A percentile compares a stretch with the other conserved stretches of the same genome.
phyloP scores from a whole-genome alignment of 2,329 filamentous ascomycete genomes.

The Zymoseptoria pseudotritici region DNA sequence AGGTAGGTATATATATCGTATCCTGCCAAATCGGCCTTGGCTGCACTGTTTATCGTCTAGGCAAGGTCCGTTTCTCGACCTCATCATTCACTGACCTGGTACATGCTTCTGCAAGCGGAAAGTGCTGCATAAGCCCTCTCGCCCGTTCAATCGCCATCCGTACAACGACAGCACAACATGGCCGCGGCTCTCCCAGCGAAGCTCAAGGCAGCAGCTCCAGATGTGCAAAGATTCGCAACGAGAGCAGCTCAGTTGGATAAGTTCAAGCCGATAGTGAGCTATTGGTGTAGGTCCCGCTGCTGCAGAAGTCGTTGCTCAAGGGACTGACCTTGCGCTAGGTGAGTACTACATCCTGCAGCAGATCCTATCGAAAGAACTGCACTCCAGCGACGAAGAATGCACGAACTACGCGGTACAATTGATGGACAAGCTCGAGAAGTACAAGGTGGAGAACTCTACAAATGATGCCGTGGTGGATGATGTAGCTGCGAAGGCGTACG shows the following conservation, averaged over 20 bases:
- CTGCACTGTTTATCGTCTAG: not conserved
- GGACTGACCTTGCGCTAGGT: constrained; percentile 43
- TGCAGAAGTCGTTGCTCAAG: constrained; percentile 10
- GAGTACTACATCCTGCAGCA: constrained; percentile 91
- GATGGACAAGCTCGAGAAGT: constrained; percentile 86
- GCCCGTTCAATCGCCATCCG: not conserved
- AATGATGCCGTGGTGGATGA: constrained; percentile 86
- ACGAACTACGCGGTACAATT: constrained; percentile 71
- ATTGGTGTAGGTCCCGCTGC: constrained; percentile 69
- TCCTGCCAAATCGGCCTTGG: not conserved
- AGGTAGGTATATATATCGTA: too few relatives aligned
- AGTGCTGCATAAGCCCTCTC: not conserved
- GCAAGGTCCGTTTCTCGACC: not conserved
- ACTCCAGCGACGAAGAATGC: constrained; percentile 69
- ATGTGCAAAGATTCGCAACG: constrained; percentile 75
- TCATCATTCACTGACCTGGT: not conserved
- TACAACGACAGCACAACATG: constrained; percentile 46
- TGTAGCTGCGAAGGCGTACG: constrained; percentile 76
- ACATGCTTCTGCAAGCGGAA: not conserved
- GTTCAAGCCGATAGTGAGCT: constrained; percentile 79
- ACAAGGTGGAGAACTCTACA: constrained; percentile 62
- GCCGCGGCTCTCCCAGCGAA: constrained; percentile 61
- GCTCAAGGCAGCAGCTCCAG: constrained; percentile 60
- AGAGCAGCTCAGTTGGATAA: constrained; percentile 78
- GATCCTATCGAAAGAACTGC: constrained; percentile 73